Base-by-base conservation (phyloP, 768 basidiomycete genomes). In the Russula dissimulans region DNA sequence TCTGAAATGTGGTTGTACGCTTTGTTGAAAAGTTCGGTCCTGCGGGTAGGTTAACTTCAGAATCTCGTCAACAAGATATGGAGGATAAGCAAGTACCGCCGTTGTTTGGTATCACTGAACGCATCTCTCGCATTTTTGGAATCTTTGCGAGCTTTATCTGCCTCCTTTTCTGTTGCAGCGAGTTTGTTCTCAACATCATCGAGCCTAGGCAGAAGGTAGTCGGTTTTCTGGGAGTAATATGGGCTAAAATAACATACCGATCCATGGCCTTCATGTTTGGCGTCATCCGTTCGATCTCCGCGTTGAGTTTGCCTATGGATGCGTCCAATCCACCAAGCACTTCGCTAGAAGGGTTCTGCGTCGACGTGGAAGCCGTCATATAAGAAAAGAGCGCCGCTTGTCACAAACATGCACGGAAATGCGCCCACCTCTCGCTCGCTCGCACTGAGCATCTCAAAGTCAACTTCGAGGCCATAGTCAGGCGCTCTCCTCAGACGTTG, bases 191-290 rank as follows among this genome's bases (percentile, higher is more conserved):
- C 86, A 3, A 91, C 89, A 63, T 91, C 86, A 55, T 91, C 92
- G 31, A 94, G 76, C 59, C 91, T 88, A 46, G n/a, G n/a, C 41
- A 45, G 34, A 17, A 31, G 10, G 1, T 18, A 11, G 14, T 56
- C 38, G 41, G 18, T 11, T 14, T 1, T 22, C 2, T 8, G 55
- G 26, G 18, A 44, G 31, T 12, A 63, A 9, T 60, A 42, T 11
- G 26, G 44, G 48, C 2, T 8, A 29, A 1, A 32, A n/a, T 38
- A 47, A 38, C 69, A 18, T 60, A 88, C 87, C 87, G 78, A 64
- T 97, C 94, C 65, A 95, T 89, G 0, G 95, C 95, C 71, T 98
- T 98, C 82, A 97, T 78, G 70, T 98, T 99, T 11, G 95, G 95
- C 1, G 92, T 90, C 86, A 98, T 91, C 53, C 83, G 81, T 67